Conservation (phyloP, 2,329 filamentous ascomycete genomes). For the Neoscytalidium dimidiatum region DNA sequence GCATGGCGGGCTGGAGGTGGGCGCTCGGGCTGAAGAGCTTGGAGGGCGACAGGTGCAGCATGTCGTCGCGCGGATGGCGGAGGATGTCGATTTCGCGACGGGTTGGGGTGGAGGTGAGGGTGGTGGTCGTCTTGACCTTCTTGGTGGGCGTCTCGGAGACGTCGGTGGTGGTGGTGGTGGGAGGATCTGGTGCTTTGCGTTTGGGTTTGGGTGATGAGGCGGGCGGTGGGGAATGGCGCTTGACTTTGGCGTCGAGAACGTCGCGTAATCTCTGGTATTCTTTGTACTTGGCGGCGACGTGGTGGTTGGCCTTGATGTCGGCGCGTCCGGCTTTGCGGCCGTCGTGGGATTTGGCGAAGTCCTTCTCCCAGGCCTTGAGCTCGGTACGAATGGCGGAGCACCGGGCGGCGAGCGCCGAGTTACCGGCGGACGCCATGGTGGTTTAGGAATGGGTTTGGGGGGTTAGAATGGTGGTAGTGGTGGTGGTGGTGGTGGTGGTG, state of each 20-base stretch:
- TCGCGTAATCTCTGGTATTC: conserved; percentile 67
- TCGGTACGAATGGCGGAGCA: conserved; percentile 58
- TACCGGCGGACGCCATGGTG: neutral
- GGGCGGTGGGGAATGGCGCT: conserved; percentile 37
- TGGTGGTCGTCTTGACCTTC: conserved; percentile 20
- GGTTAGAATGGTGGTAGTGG: conserved; percentile 4
- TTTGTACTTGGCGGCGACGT: conserved; percentile 75
- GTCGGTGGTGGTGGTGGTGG: conserved; percentile 14
- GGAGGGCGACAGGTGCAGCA: conserved; percentile 53
- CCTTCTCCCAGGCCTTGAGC: conserved; percentile 73
- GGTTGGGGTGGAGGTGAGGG: conserved; percentile 26
- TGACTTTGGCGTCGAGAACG: conserved; percentile 29
- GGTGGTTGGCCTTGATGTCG: conserved; percentile 74
- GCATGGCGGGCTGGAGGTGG: conserved; percentile 25
- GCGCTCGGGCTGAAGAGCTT: conserved; percentile 61
- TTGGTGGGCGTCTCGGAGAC: conserved; percentile 31
- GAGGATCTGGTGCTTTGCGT: conserved; percentile 27
- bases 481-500: neutral
- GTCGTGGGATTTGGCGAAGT: conserved; percentile 62
- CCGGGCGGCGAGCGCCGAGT: neutral
- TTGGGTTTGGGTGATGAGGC: conserved; percentile 26
- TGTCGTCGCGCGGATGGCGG: neutral
- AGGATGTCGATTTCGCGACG: conserved; percentile 27
- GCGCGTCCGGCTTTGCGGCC: conserved; percentile 70
- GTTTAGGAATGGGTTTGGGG: neutral